Conservation (phyloP, 2,329 filamentous ascomycete genomes). For the Ophiostoma australiae region DNA sequence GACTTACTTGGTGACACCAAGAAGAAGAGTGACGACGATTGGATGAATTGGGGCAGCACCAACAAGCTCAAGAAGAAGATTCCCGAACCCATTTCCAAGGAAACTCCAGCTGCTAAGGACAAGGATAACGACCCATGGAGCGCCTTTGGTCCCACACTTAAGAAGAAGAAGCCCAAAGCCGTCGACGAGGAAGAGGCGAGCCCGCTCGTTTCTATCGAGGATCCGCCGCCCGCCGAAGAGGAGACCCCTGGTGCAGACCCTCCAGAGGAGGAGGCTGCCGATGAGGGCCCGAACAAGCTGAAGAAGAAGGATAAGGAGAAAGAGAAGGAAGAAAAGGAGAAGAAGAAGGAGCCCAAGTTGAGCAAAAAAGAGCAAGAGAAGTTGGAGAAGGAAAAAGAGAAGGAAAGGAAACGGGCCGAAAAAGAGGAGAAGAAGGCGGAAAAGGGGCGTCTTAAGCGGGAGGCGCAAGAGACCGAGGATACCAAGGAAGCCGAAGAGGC, state of each 20-base stretch:
- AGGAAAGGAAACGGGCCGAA: slow-evolving; percentile 32
- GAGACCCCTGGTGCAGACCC: slow-evolving; percentile 38
- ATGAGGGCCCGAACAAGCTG: slow-evolving; percentile 38
- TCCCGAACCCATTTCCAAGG: slow-evolving; percentile 29
- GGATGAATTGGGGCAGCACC: slow-evolving; percentile 23
- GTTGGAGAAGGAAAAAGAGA: slow-evolving; percentile 41
- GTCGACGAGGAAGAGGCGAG: slow-evolving; percentile 42
- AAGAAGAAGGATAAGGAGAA: slow-evolving; percentile 39
- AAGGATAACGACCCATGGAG: slow-evolving; percentile 35
- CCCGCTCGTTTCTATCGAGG: slow-evolving; percentile 35
- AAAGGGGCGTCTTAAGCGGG: slow-evolving; percentile 32
- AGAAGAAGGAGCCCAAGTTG: slow-evolving; percentile 43
- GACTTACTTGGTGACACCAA: slow-evolving; percentile 28
- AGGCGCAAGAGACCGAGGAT: slow-evolving; percentile 33
- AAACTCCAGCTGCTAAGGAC: slow-evolving; percentile 37
- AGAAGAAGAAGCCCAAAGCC: slow-evolving; percentile 30
- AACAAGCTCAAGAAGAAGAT: slow-evolving; percentile 30
- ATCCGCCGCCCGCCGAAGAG: slow-evolving; percentile 39
- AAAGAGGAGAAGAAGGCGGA: slow-evolving; percentile 39
- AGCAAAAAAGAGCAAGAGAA: slow-evolving; percentile 49
- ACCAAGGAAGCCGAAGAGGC: slow-evolving; percentile 33
- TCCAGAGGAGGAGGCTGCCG: slow-evolving; percentile 36
- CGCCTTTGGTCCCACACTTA: slow-evolving; percentile 32
- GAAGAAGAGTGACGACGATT: slow-evolving; percentile 29
- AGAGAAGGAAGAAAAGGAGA: slow-evolving; percentile 34